Conservation (phyloP, 2,329 filamentous ascomycete species). For the Pyrenophora graminea region DNA sequence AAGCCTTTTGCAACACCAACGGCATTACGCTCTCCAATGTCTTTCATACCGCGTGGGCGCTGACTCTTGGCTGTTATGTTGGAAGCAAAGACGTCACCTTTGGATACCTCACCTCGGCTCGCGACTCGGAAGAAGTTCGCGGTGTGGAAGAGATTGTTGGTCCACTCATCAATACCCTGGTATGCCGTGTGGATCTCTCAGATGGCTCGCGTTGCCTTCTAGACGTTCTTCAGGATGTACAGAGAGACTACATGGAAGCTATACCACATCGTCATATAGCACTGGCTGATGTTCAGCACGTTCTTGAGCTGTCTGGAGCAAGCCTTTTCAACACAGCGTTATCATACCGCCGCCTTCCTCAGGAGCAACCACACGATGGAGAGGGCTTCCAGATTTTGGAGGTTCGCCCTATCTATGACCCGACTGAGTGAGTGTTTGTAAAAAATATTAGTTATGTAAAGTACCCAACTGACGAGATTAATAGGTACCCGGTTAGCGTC, state of each 20-base stretch:
- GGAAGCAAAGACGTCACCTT: slow-evolving; percentile 49
- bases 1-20: slow-evolving; percentile 48
- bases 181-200: slow-evolving; percentile 50
- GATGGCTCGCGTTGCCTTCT: slow-evolving; percentile 38
- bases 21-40: slow-evolving; percentile 56
- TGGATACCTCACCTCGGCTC: slow-evolving; percentile 50
- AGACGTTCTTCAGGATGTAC: slow-evolving; percentile 49
- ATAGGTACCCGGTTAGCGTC: slow-evolving; percentile 50
- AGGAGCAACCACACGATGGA: slow-evolving; percentile 26
- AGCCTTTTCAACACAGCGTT: slow-evolving; percentile 55
- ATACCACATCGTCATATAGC: slow-evolving; percentile 50
- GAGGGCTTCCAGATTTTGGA: slow-evolving; percentile 47
- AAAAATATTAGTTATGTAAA: not conserved
- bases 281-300: slow-evolving; percentile 54
- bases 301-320: slow-evolving; percentile 37
- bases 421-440: slow-evolving; percentile 44
- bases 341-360: slow-evolving; percentile 52
- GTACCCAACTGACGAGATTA: not conserved
- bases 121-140: slow-evolving; percentile 48
- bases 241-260: slow-evolving; percentile 54
- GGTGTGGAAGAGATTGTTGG: slow-evolving; percentile 52
- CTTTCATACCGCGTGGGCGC: slow-evolving; percentile 48
- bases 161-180: slow-evolving; percentile 53
- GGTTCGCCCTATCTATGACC: slow-evolving; percentile 47
- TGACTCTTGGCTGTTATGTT: slow-evolving; percentile 46